These are phyloP conservation scores for Coriolopsis trogii DNA, from an alignment of 1,284 basidiomycete genomes.

Conservation along the genomic window DNA sequence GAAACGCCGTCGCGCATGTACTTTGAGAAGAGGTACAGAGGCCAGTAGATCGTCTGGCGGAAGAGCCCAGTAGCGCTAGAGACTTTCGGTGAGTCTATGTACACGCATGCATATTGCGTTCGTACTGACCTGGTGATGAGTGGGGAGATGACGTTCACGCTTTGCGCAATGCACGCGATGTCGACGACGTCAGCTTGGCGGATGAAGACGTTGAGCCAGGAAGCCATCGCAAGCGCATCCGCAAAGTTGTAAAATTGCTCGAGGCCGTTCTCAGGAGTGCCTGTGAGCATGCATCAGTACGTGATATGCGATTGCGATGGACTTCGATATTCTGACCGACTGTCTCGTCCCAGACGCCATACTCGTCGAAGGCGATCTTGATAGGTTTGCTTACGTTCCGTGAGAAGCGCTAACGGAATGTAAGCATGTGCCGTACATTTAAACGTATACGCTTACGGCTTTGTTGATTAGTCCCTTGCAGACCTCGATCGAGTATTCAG, in stretches of 20 bases:
- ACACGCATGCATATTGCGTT: neutral
- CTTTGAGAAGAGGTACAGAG: conserved; percentile 54
- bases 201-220: conserved; percentile 68
- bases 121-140: conserved; percentile 34
- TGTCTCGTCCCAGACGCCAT: conserved; percentile 56
- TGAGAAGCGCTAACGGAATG: conserved; percentile 20
- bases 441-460: conserved; percentile 19
- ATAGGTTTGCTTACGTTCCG: conserved; percentile 26
- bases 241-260: conserved; percentile 65
- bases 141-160: conserved; percentile 58
- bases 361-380: conserved; percentile 53
- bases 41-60: conserved; percentile 57
- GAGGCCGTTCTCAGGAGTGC: conserved; percentile 52
- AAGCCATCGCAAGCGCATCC: conserved; percentile 60
- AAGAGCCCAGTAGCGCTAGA: conserved; percentile 45
- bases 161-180: conserved; percentile 69
- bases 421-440: neutral
- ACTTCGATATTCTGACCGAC: conserved; percentile 26
- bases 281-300: conserved; percentile 14
- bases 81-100: neutral
- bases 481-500: conserved; percentile 52
- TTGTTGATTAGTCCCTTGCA: conserved; percentile 46
- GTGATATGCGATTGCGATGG: neutral
- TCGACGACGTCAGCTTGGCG: conserved; percentile 61
- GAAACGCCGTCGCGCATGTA: conserved; percentile 55